phyloP scores from a whole-genome alignment of 1,284 basidiomycete species.

The Puccinia novopanici region DNA sequence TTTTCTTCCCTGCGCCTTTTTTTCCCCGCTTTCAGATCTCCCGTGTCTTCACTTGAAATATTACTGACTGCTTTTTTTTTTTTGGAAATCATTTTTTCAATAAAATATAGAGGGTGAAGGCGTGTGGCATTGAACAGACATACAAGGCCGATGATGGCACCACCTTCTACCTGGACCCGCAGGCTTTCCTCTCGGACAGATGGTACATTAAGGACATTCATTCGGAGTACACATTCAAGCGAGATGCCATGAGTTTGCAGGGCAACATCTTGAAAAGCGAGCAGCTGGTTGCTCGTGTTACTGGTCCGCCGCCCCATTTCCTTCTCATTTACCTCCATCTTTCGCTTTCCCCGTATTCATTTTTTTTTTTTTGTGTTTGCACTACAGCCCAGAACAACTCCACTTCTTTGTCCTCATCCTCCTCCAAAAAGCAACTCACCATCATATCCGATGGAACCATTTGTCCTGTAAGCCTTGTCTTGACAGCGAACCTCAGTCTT shows the following conservation, averaged over 20 bases:
- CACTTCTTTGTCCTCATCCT: not conserved
- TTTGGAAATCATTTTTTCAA: not conserved
- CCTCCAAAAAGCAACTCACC: conserved; percentile 13
- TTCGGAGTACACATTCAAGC: conserved; percentile 30
- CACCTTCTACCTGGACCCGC: conserved; percentile 18
- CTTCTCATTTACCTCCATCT: not conserved
- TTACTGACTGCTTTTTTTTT: not conserved
- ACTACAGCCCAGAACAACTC: not conserved
- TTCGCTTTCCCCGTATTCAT: not conserved
- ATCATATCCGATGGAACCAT: conserved; percentile 14
- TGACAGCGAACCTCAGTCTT: no score
- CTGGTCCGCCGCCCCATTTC: not conserved
- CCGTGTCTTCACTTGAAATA: not conserved
- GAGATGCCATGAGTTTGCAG: conserved; percentile 2
- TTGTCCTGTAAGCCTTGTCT: not conserved
- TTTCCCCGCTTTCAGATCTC: no score
- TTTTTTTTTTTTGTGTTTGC: not conserved
- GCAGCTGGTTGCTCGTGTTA: conserved; percentile 14
- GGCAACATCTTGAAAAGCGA: conserved; percentile 28
- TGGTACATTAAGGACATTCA: conserved; percentile 22
- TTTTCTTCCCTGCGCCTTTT: no score
- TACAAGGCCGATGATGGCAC: conserved; percentile 37
- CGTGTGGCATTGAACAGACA: conserved; percentile 18
- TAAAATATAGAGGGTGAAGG: not conserved
- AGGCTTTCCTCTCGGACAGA: conserved; percentile 24